Conservation (phyloP, 768 basidiomycete genomes). For the Pulveroboletus sp. region DNA sequence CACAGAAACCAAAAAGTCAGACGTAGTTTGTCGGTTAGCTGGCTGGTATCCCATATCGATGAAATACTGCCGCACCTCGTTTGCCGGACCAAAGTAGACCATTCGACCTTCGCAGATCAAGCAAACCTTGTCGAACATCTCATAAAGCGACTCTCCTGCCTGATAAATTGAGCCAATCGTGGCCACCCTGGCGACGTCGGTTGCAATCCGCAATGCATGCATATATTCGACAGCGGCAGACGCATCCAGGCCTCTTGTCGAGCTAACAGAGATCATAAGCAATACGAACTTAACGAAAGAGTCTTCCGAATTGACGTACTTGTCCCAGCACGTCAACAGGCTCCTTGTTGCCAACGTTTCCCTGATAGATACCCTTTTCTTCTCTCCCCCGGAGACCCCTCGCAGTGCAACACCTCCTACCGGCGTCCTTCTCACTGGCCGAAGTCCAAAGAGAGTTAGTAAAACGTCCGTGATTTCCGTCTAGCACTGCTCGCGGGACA, state of each 20-base stretch:
- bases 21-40: slow-evolving; percentile 54
- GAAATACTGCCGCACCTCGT: slow-evolving; percentile 55
- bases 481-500: slow-evolving; percentile 34
- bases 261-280: slow-evolving; percentile 55
- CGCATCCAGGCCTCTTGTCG: slow-evolving; percentile 66
- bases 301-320: slow-evolving; percentile 33
- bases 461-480: slow-evolving; percentile 41
- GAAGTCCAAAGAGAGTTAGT: slow-evolving; percentile 71
- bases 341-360: slow-evolving; percentile 71
- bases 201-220: slow-evolving; percentile 62
- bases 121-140: slow-evolving; percentile 69
- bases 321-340: slow-evolving; percentile 77
- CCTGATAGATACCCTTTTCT: slow-evolving; percentile 77
- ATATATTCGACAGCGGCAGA: slow-evolving; percentile 74
- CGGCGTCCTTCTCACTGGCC: slow-evolving; percentile 65
- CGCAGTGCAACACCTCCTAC: slow-evolving; percentile 81
- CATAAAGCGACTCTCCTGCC: slow-evolving; percentile 66
- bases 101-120: slow-evolving; percentile 57
- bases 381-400: slow-evolving; percentile 73
- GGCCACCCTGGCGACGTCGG: slow-evolving; percentile 47
- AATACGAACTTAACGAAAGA: slow-evolving; percentile 19
- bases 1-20: slow-evolving; percentile 57
- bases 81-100: slow-evolving; percentile 57
- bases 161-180: slow-evolving; percentile 86
- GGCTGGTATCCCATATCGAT: slow-evolving; percentile 53